phyloP scores from a whole-genome alignment of 225 moss, liverwort and hornwort genomes.

The Physcomitrellopsis africana region DNA sequence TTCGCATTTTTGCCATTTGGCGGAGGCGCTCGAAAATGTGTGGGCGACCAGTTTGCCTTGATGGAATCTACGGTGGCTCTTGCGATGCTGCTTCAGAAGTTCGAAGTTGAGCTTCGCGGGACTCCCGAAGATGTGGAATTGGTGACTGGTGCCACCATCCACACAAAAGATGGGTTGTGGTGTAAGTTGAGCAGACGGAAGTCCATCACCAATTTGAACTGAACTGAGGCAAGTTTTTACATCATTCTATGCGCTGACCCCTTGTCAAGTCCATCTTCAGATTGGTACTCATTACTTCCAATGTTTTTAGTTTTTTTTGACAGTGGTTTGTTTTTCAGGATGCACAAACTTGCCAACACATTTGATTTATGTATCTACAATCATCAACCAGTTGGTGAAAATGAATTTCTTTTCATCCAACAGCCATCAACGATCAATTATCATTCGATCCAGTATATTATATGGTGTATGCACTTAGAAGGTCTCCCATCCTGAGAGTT shows the following conservation, averaged over 20 bases:
- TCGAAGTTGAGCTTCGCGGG: constrained; percentile 81
- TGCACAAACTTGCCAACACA: background rate
- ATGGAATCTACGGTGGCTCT: constrained; percentile 91
- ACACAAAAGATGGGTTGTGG: constrained; percentile 92
- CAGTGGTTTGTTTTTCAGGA: background rate
- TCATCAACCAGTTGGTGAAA: constrained; percentile 2
- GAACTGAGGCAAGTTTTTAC: constrained; percentile 29
- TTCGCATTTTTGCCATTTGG: constrained; percentile 97
- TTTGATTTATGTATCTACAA: constrained; percentile 4
- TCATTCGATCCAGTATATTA: constrained; percentile 10
- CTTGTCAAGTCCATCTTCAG: background rate
- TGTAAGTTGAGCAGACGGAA: constrained; percentile 77
- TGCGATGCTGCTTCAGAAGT: constrained; percentile 84
- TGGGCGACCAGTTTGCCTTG: constrained; percentile 95
- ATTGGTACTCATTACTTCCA: background rate
- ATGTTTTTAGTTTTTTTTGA: background rate
- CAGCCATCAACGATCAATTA: background rate
- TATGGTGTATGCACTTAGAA: background rate
- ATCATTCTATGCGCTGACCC: background rate
- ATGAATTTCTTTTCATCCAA: background rate
- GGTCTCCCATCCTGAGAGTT: background rate
- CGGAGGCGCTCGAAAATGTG: constrained; percentile 97
- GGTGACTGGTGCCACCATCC: constrained; percentile 94
- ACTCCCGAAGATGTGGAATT: constrained; percentile 79
- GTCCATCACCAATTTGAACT: constrained; percentile 57